A percentile compares a stretch with the other conserved stretches of the same genome.
Conservation (phyloP, 768 basidiomycete species). For the Boletus vermiculosoides region DNA sequence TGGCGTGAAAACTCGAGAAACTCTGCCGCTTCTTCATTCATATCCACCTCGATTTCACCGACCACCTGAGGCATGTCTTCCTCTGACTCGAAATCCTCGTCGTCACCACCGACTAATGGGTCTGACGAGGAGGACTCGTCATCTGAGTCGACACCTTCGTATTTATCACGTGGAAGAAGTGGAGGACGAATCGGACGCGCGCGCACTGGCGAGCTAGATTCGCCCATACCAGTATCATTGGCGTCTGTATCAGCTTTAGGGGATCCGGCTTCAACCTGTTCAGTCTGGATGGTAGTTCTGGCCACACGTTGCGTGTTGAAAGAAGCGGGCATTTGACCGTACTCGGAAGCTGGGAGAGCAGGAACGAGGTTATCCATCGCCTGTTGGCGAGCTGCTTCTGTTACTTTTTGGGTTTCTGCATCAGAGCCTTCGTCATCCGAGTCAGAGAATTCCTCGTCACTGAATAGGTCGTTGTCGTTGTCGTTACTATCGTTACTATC, state of each 20-base stretch:
- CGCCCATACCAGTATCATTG: constrained; percentile 3
- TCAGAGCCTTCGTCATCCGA: constrained; percentile 44
- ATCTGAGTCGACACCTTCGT: constrained; percentile 92
- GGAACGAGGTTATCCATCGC: constrained; percentile 84
- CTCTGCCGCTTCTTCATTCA: constrained; percentile 91
- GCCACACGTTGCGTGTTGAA: constrained; percentile 73
- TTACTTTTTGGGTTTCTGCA: constrained; percentile 29
- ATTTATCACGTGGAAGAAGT: constrained; percentile 76
- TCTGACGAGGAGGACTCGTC: constrained; percentile 77
- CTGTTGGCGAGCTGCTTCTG: constrained; percentile 47
- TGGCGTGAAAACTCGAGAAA: constrained; percentile 95
- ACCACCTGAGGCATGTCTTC: constrained; percentile 83
- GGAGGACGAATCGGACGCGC: constrained; percentile 67
- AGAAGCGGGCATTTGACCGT: constrained; percentile 81
- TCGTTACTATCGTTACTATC: constrained; percentile 8
- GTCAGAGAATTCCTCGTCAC: constrained; percentile 44
- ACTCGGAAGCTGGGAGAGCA: constrained; percentile 75
- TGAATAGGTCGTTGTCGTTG: constrained; percentile 35
- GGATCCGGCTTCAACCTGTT: constrained; percentile 34
- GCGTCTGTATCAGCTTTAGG: constrained; percentile 1
- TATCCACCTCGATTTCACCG: constrained; percentile 84
- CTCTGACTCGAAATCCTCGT: constrained; percentile 60
- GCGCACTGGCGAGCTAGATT: constrained; percentile 19
- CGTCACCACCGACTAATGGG: constrained; percentile 37
- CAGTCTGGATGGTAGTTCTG: constrained; percentile 43